Base-by-base conservation (phyloP, 208 protist genomes). In the Leishmania lainsoni region DNA sequence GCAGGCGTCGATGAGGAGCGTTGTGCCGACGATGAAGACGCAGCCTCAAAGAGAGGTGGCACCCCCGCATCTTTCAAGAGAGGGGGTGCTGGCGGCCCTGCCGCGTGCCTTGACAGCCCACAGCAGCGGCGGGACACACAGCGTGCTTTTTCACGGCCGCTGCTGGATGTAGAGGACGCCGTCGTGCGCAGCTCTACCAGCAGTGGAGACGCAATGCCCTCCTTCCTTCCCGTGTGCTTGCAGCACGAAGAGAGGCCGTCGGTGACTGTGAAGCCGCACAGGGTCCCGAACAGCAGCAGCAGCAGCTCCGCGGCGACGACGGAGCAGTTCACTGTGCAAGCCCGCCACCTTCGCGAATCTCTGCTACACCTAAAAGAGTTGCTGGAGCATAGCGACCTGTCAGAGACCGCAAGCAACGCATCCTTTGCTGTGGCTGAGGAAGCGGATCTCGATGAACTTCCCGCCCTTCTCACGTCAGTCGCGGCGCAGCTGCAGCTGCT, bases 401-500 rank as follows among this genome's bases (percentile, higher is more conserved):
- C 75, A 2, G 74, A 77, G 2, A 22, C 74, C 17, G 56, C 54
- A 12, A 35, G 51, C 5, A 49, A 80, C 16, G 63, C 35, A 5
- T 77, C 84, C 2, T 78, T 79, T 26, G 70, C 75, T 12, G 79
- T 16, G 16, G 29, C 69, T 5, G 66, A 48, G 29, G 75, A 78
- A 73, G 80, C 68, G 59, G 84, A 88, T 20, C 70, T 93, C 4
- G 78, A 86, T 32, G 83, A 87, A 42, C 84, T 90, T 14, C 65
- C 86, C 6, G 35, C 72, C 17, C 77, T 92, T 16, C 83, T 90
- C 29, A 83, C 61, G 54, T 76, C 77, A 35, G 84, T 92, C 17
- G 88, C 85, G 58, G 87, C 79, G 22, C 81, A 86, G 74, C 77
- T 92, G 73, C 89, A 93, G 66, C 83, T 76, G 79, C 79, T 73